Base-by-base conservation (phyloP, 2,329 filamentous ascomycete genomes). In the Arthrobotrys conoides region DNA sequence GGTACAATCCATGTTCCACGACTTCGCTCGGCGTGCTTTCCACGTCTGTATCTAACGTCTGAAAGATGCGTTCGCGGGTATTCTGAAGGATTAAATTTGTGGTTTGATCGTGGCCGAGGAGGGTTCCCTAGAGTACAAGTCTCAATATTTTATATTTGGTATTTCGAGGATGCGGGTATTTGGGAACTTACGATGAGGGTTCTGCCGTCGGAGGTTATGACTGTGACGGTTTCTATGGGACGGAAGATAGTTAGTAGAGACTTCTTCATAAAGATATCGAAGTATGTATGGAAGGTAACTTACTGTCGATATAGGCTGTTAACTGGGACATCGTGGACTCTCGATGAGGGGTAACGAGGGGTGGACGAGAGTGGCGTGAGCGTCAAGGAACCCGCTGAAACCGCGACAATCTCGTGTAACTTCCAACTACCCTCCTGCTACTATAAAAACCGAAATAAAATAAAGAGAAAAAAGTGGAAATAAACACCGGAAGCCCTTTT, bases 201-300 rank as follows among this genome's bases (percentile, higher is more conserved):
- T 82, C 95, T 91, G 65, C 95, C 96, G 85, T 98, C 96, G 82
- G 93, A 92, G 30, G 96, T 98, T 80, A 98, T 89, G 83, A 98
- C 91, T 75, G 94, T 88, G 82, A 98, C 93, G 85, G 93, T 96
- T 86, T 97, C 96, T 97, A n/a, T n/a, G 14, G 83, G 51, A 78
- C 20, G 36, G 5, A 38, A 41, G 14, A 6, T 9, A 38, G 30
- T 61, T 63, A 79, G 64, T 9, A 22, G 5, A n/a, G 2, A 30
- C 24, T 22, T 12, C 16, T 12, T 6, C n/a, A n/a, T 16, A 44
- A 18, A 22, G 5, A n/a, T 55, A 27, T 55, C 2, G 12, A 18
- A 5, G 16, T 1, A 22, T 12, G 27, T 9, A 30, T n/a, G n/a
- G n/a, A 2, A 18, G 16, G 20, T 20, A 16, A 16, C 64, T 18